Base-by-base conservation (phyloP, 768 basidiomycete genomes). In the Macrolepiota albuminosa region DNA sequence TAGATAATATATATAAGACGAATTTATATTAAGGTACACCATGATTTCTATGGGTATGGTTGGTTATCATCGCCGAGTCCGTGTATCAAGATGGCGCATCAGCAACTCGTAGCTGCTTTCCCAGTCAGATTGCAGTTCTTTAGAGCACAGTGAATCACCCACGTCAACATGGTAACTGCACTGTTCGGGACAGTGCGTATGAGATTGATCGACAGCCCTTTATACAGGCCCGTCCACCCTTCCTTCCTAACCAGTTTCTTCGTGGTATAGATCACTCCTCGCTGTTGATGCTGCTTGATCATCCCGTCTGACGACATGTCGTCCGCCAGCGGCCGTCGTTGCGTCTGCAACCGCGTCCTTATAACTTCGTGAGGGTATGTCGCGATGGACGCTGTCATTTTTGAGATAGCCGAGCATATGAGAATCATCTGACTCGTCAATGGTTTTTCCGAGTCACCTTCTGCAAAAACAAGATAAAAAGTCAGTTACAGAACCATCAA, bases 291-390 rank as follows among this genome's bases (percentile, higher is more conserved):
- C 36, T 73, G 68, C 67, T 79, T 83, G 67, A 86, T 66, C 83
- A 86, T 83, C 29, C 84, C 84, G 55, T 85, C 83, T 14, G 84
- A 85, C 4, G 82, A 83, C 64, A 81, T 67, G 63, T 81, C 81
- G 64, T 81, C 81, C 47, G 81, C 77, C 51, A 90, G 76, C 48
- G 85, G 88, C 54, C 84, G 83, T 59, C 84, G 80, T 66, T 88
- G 85, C 4, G 96, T 95, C 73, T 99, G 97, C 51, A 98, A 75
- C 6, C 96, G 85, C n/a, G 97, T 98, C n/a, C 97, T 90, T 39
- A 99, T 82, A 47, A 99, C 97, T 73, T 99, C 97, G 74, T 99
- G 97, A 1, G 97, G 97, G 71, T 99, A 99, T 37, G 97, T 98
- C 40, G 89, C 91, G 21, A 98, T 76, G 18, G 94, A 95, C 8